Evolutionary conservation across 2,329 filamentous ascomycete genomes (phyloP).

Genomic region (Blastomyces parvus): DNA sequence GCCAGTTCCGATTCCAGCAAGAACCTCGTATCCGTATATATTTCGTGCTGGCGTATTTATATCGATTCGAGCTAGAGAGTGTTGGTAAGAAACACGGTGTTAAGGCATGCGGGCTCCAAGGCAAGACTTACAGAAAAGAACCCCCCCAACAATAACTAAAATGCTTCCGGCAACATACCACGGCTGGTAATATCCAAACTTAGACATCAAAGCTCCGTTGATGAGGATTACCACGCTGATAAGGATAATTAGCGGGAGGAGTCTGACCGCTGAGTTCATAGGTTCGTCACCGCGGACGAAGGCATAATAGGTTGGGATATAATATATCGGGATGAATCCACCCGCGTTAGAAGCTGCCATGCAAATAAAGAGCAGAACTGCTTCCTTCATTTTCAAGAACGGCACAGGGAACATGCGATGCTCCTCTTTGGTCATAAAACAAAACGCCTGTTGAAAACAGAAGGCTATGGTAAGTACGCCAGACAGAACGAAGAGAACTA

Average conservation of each 20-base stretch:
- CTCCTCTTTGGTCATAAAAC: constrained; percentile 36
- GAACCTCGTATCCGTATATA: constrained; percentile 25
- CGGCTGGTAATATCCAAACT: constrained; percentile 20
- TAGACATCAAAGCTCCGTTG: constrained; percentile 18
- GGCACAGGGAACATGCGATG: constrained; percentile 43
- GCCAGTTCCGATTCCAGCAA: constrained; percentile 33
- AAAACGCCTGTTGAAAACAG: constrained; percentile 34
- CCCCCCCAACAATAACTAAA: constrained; percentile 18
- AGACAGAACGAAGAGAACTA: constrained; percentile 42
- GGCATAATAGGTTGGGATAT: constrained; percentile 47
- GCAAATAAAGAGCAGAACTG: constrained; percentile 37
- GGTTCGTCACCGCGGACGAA: constrained; percentile 39
- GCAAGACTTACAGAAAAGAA: constrained; percentile 14
- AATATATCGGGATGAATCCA: constrained; percentile 40
- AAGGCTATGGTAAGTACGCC: constrained; percentile 39
- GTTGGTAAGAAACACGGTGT: background rate
- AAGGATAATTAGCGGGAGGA: constrained; percentile 25
- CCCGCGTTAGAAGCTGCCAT: constrained; percentile 28
- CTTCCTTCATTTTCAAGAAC: constrained; percentile 31
- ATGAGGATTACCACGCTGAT: constrained; percentile 17
- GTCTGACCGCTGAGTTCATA: constrained; percentile 22
- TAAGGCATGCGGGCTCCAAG: background rate
- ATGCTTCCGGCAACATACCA: constrained; percentile 21
- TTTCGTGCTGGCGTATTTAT: constrained; percentile 12
- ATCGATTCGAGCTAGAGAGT: constrained; percentile 2